Evolutionary conservation across 257 asterid species (phyloP).

Genomic region (Osmanthus fragrans): DNA sequence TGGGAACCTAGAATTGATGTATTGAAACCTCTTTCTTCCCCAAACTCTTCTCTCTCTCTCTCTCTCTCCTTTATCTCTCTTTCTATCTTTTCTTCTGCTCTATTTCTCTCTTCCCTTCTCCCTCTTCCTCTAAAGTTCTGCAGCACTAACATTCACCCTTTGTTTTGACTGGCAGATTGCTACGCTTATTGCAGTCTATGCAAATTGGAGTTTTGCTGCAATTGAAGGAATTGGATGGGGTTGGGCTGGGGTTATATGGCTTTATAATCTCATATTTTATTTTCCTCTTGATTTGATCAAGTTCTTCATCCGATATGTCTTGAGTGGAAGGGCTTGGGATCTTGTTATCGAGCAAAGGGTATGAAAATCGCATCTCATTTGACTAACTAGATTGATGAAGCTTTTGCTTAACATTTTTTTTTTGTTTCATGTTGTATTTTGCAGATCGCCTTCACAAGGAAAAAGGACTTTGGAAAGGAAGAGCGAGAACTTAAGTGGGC

Average conservation of each 20-base stretch:
- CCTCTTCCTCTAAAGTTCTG: too few relatives aligned
- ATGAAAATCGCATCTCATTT: background rate
- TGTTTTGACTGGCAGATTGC: slow-evolving; percentile 11
- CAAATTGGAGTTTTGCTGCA: slow-evolving; percentile 24
- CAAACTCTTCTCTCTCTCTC: too few relatives aligned
- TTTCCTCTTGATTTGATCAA: slow-evolving; percentile 24
- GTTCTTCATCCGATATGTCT: slow-evolving; percentile 23
- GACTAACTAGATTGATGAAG: background rate
- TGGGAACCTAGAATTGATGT: too few relatives aligned
- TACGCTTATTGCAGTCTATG: slow-evolving; percentile 26
- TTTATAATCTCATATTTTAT: slow-evolving; percentile 20
- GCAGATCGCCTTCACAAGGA: slow-evolving; percentile 54
- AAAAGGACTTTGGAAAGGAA: slow-evolving; percentile 72
- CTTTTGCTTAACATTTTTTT: background rate
- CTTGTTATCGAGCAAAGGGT: slow-evolving; percentile 25
- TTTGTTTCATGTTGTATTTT: background rate
- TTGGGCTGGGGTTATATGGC: slow-evolving; percentile 35
- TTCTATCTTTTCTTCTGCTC: too few relatives aligned
- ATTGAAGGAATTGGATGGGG: slow-evolving; percentile 37
- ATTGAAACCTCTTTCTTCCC: too few relatives aligned
- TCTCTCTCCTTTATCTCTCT: too few relatives aligned
- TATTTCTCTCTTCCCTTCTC: too few relatives aligned
- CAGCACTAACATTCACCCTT: background rate
- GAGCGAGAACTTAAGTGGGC: slow-evolving; percentile 71
- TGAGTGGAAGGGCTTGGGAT: slow-evolving; percentile 30